Conservation (phyloP, 2,329 filamentous ascomycete genomes). For the Blumeria graminis region DNA sequence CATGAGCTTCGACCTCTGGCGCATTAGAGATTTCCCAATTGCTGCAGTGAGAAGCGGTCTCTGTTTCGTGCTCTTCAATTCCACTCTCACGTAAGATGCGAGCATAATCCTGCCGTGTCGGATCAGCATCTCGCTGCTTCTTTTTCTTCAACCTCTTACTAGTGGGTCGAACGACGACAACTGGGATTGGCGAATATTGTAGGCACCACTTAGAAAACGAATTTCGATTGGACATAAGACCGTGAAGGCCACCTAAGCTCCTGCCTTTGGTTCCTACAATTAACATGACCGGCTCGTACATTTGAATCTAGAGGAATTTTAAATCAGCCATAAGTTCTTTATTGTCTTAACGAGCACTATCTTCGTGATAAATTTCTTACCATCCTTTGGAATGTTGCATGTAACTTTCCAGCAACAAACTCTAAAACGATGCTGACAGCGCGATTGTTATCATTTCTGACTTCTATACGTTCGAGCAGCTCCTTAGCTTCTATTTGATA, state of each 20-base stretch:
- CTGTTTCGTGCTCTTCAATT: constrained; percentile 14
- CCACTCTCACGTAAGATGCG: constrained; percentile 38
- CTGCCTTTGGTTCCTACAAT: constrained; percentile 48
- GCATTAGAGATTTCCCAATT: constrained; percentile 11
- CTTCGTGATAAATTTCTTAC: constrained; percentile 18
- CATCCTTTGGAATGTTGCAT: constrained; percentile 52
- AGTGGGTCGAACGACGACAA: constrained; percentile 47
- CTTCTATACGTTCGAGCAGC: constrained; percentile 39
- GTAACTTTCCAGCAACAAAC: constrained; percentile 45
- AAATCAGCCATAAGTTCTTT: constrained; percentile 4
- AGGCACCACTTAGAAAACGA: constrained; percentile 54
- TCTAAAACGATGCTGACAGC: constrained; percentile 50
- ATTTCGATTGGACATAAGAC: constrained; percentile 32
- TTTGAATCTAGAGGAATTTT: constrained; percentile 29
- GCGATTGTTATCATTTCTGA: constrained; percentile 45
- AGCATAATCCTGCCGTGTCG: constrained; percentile 35
- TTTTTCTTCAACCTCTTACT: constrained; percentile 50
- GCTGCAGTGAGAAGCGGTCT: constrained; percentile 6
- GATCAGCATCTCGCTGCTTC: constrained; percentile 40
- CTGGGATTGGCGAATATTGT: constrained; percentile 49
- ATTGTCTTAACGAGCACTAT: too few species aligned
- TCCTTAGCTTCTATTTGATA: constrained; percentile 41
- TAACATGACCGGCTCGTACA: constrained; percentile 49
- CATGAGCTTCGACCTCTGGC: constrained; percentile 37
- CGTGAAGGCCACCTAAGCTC: constrained; percentile 44